A percentile compares a stretch with the other conserved stretches of the same genome.
Evolutionary conservation across 2,329 filamentous ascomycete genomes (phyloP).

Genomic region (Xylariales sp.): DNA sequence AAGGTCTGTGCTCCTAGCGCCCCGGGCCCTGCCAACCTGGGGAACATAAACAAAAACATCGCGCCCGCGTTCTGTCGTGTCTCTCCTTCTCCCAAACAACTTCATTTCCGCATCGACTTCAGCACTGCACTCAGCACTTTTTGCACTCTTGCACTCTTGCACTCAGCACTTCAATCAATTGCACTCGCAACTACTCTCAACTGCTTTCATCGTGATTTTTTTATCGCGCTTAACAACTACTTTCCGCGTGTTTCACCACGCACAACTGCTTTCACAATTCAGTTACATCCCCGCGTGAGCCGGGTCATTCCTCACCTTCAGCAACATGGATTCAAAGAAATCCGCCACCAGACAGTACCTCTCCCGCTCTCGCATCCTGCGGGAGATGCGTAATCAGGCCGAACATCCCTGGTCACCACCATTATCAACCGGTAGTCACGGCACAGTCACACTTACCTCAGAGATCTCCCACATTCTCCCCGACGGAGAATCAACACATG

Average conservation of each 20-base stretch:
- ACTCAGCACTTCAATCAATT: neutral
- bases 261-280: constrained; percentile 14
- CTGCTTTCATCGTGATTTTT: constrained; percentile 19
- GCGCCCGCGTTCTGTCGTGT: constrained; percentile 19
- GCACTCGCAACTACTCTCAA: constrained; percentile 31
- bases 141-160: constrained; percentile 13
- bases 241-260: constrained; percentile 23
- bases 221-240: constrained; percentile 10
- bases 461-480: constrained; percentile 64
- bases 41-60: constrained; percentile 34
- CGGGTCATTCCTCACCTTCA: constrained; percentile 29
- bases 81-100: constrained; percentile 27
- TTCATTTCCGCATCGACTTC: constrained; percentile 13
- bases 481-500: constrained; percentile 65
- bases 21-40: constrained; percentile 18
- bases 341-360: constrained; percentile 22
- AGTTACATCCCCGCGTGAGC: constrained; percentile 31
- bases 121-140: constrained; percentile 14
- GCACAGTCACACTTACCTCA: constrained; percentile 66
- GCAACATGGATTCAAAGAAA: constrained; percentile 46
- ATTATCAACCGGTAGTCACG: constrained; percentile 68
- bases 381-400: constrained; percentile 52
- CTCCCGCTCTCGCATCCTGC: constrained; percentile 51
- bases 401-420: constrained; percentile 69
- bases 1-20: constrained; percentile 15